Conservation (phyloP, 2,329 filamentous ascomycete genomes). For the Fusarium guadeloupense region DNA sequence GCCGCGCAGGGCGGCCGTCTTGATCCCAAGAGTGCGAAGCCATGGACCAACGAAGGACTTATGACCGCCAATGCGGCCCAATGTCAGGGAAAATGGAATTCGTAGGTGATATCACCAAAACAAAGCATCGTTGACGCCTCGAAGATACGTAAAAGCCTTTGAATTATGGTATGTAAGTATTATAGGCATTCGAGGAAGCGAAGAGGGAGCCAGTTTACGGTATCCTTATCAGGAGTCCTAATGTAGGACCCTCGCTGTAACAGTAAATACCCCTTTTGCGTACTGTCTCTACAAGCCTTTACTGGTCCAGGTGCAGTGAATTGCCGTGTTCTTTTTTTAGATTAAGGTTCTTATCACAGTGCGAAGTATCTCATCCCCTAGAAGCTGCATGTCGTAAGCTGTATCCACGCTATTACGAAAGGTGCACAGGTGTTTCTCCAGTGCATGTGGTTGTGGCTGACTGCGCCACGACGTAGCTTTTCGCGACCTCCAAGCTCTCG, state of each 20-base stretch:
- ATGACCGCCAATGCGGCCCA: slow-evolving; percentile 37
- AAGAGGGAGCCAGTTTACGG: slow-evolving; percentile 29
- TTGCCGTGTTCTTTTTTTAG: slow-evolving; percentile 36
- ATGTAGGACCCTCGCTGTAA: slow-evolving; percentile 21
- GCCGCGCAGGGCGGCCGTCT: slow-evolving; percentile 41
- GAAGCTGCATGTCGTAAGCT: slow-evolving; percentile 30
- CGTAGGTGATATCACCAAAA: slow-evolving; percentile 10
- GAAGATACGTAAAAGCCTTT: slow-evolving; percentile 8
- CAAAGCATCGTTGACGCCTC: slow-evolving; percentile 36
- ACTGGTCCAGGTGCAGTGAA: background rate
- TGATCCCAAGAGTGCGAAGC: slow-evolving; percentile 43
- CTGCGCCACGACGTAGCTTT: slow-evolving; percentile 37
- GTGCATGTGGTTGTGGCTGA: slow-evolving; percentile 43
- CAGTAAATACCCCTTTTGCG: slow-evolving; percentile 13
- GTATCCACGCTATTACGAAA: slow-evolving; percentile 11
- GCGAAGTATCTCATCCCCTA: slow-evolving; percentile 25
- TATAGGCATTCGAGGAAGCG: slow-evolving; percentile 15
- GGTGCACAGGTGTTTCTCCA: background rate
- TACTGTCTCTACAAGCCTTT: slow-evolving; percentile 33
- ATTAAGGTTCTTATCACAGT: slow-evolving; percentile 36
- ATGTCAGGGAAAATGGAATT: slow-evolving; percentile 29
- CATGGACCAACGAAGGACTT: slow-evolving; percentile 41
- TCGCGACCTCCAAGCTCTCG: slow-evolving; percentile 32
- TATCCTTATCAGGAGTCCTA: slow-evolving; percentile 37
- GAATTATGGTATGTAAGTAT: slow-evolving; percentile 15